A percentile compares a stretch with the other conserved stretches of the same genome.
Conservation (phyloP, 2,329 filamentous ascomycete species). For the Exophiala alcalophila region DNA sequence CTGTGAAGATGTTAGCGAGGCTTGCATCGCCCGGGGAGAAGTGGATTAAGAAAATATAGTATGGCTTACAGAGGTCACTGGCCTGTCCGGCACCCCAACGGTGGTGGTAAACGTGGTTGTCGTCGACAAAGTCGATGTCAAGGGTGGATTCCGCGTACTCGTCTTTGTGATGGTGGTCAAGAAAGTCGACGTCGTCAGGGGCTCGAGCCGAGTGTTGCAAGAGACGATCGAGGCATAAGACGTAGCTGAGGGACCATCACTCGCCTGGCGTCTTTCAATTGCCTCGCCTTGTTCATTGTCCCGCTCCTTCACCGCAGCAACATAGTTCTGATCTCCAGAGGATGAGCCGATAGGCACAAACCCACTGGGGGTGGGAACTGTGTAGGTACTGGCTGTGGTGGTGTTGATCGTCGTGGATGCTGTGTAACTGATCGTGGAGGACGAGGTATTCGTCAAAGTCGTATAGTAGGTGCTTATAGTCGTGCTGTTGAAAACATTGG, state of each 20-base stretch:
- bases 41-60: neutral
- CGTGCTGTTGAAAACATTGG: slow-evolving; percentile 3
- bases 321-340: slow-evolving; percentile 2
- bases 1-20: neutral
- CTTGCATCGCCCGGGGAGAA: neutral
- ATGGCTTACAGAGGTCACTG: slow-evolving; percentile 5
- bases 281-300: neutral
- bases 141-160: slow-evolving; percentile 1
- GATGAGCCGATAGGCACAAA: slow-evolving; percentile 3
- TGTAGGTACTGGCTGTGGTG: neutral
- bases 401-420: neutral
- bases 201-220: slow-evolving; percentile 1
- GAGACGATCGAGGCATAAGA: slow-evolving; percentile 5
- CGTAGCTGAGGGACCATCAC: neutral
- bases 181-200: slow-evolving; percentile 1
- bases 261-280: neutral
- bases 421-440: neutral
- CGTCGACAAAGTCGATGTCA: neutral
- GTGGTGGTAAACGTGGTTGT: neutral
- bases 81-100: slow-evolving; percentile 2
- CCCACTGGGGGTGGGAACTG: neutral
- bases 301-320: neutral
- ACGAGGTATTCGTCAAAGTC: neutral
- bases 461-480: slow-evolving; percentile 1
- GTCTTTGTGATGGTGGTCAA: slow-evolving; percentile 1